These are phyloP conservation scores for Rutstroemia sp. DNA, from an alignment of 2,329 filamentous ascomycete species.

Conservation along the genomic window DNA sequence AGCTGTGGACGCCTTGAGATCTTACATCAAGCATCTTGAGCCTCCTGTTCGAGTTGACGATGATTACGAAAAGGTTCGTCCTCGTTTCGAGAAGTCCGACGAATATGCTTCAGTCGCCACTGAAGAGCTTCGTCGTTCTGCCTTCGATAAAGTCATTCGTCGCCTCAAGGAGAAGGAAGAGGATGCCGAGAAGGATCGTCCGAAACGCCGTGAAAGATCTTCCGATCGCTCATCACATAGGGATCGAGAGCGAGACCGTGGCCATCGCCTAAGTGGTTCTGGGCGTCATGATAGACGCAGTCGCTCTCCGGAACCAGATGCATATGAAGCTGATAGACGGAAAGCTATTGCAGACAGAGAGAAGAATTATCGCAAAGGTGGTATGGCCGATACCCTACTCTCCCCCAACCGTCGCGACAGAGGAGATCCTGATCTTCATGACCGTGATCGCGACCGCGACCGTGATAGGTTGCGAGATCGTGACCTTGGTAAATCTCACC, in stretches of 20 bases:
- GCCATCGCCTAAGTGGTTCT: constrained; percentile 48
- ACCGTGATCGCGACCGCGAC: constrained; percentile 31
- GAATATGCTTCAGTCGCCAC: constrained; percentile 79
- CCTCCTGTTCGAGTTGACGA: constrained; percentile 72
- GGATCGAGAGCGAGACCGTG: constrained; percentile 51
- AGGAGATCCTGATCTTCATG: constrained; percentile 32
- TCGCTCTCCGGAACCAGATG: constrained; percentile 84
- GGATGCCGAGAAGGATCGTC: constrained; percentile 62
- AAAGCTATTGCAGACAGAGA: constrained; percentile 92
- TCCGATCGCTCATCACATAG: constrained; percentile 36
- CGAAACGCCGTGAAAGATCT: constrained; percentile 50
- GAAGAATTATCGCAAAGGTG: constrained; percentile 80
- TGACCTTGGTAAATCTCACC: constrained; percentile 34
- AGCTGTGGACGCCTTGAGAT: constrained; percentile 76
- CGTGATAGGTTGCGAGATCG: constrained; percentile 26
- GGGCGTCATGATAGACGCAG: constrained; percentile 55
- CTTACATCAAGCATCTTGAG: constrained; percentile 81
- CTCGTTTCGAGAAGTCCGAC: constrained; percentile 69
- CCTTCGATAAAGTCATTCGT: constrained; percentile 87
- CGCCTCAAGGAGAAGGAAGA: constrained; percentile 89
- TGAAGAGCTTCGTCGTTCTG: constrained; percentile 73
- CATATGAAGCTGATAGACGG: constrained; percentile 90
- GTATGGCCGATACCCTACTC: constrained; percentile 57
- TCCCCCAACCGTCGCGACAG: constrained; percentile 32
- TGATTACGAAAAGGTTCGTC: constrained; percentile 81